Evolutionary conservation across 2,329 filamentous ascomycete species (phyloP).

Genomic region (Fusarium sp.): DNA sequence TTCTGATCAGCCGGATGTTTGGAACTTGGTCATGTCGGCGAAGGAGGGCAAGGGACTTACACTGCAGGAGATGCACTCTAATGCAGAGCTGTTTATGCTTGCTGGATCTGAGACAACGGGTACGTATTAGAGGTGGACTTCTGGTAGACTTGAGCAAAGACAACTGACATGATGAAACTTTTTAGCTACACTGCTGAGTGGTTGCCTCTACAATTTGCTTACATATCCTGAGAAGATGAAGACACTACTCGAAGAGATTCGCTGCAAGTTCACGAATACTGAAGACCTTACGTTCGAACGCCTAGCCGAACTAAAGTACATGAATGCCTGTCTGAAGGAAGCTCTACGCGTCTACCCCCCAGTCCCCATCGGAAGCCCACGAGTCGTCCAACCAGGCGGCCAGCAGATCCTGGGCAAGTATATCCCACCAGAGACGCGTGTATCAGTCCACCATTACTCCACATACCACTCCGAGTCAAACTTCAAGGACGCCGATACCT

Average conservation of each 20-base stretch:
- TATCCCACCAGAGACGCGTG: background rate
- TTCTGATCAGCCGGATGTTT: constrained; percentile 19
- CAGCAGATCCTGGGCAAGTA: constrained; percentile 12
- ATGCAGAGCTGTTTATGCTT: constrained; percentile 20
- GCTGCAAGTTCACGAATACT: background rate
- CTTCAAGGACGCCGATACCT: background rate
- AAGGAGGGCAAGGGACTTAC: constrained; percentile 22
- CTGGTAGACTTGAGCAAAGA: background rate
- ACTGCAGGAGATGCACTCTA: constrained; percentile 16
- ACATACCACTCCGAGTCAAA: constrained; percentile 13
- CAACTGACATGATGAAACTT: background rate
- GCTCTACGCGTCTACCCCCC: background rate
- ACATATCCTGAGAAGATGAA: constrained; percentile 1
- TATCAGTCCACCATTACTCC: constrained; percentile 19
- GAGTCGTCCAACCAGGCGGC: background rate
- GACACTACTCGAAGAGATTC: background rate
- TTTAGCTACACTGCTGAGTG: constrained; percentile 1
- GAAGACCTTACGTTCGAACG: background rate
- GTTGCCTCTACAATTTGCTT: background rate
- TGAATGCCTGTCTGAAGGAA: constrained; percentile 15
- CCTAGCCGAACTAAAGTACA: background rate
- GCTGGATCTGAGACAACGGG: constrained; percentile 25
- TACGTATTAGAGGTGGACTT: background rate
- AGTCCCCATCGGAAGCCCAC: constrained; percentile 6
- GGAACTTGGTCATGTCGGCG: constrained; percentile 11